Conservation (phyloP, 1,284 basidiomycete species). For the Ceratobasidium sp. region DNA sequence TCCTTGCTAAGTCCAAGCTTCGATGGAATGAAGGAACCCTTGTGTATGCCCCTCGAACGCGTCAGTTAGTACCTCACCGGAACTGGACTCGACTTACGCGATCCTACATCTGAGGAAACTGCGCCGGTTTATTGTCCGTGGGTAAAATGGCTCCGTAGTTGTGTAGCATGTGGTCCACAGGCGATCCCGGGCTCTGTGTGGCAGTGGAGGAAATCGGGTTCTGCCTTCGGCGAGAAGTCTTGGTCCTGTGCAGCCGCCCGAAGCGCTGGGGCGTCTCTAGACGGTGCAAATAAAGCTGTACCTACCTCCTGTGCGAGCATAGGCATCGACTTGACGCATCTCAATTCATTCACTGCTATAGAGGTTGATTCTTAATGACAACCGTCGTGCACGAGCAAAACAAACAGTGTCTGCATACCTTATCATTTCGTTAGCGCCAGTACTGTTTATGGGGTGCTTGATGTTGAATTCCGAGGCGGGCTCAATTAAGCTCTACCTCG, state of each 20-base stretch:
- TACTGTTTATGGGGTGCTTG: neutral
- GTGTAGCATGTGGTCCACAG: conserved; percentile 28
- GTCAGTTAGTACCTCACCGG: conserved; percentile 26
- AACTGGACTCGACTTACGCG: neutral
- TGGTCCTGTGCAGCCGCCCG: conserved; percentile 26
- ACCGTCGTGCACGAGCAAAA: conserved; percentile 5
- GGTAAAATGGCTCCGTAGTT: neutral
- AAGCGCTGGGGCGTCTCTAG: conserved; percentile 1
- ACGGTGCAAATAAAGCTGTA: conserved; percentile 1
- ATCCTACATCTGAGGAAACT: neutral
- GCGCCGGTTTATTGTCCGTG: neutral
- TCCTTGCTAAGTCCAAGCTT: conserved; percentile 30
- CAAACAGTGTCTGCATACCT: conserved; percentile 35
- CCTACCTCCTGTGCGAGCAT: neutral
- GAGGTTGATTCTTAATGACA: neutral
- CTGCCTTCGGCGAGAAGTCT: conserved; percentile 17
- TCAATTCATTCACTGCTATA: neutral
- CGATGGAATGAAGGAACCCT: conserved; percentile 11
- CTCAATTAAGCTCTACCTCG: conserved; percentile 19
- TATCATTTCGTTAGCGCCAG: conserved; percentile 4
- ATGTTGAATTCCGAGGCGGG: neutral
- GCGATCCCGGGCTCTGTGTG: conserved; percentile 19
- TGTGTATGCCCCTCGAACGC: neutral
- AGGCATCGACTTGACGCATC: neutral
- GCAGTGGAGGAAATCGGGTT: conserved; percentile 7